These are phyloP conservation scores for Aspergillus luchuensis DNA, from an alignment of 2,329 filamentous ascomycete species.

Conservation along the genomic window DNA sequence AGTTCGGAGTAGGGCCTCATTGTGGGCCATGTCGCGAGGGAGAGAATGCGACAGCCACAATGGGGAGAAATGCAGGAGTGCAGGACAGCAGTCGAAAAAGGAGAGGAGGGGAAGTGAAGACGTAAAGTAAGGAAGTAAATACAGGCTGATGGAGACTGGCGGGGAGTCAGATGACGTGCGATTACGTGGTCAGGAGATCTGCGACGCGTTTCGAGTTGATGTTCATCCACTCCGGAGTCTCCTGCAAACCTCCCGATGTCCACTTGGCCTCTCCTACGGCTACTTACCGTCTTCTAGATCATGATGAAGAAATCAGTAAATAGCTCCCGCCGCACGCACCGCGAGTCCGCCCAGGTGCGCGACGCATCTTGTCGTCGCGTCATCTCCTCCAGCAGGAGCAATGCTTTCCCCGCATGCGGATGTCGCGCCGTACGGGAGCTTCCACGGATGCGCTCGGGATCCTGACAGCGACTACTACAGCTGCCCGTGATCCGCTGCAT, in stretches of 20 bases:
- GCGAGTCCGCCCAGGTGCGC: conserved; percentile 38
- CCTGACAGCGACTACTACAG: background rate
- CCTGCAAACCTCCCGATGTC: background rate
- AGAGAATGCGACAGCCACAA: background rate
- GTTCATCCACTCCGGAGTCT: background rate
- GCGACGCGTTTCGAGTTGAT: background rate
- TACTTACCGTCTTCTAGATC: conserved; percentile 21
- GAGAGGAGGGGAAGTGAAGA: background rate
- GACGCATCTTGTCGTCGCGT: conserved; percentile 36
- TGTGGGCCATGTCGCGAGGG: background rate
- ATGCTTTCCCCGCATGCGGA: conserved; percentile 34
- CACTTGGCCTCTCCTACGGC: background rate
- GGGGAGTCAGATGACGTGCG: conserved; percentile 9
- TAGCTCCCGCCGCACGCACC: conserved; percentile 36
- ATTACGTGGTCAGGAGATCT: conserved; percentile 7
- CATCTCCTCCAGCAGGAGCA: conserved; percentile 39
- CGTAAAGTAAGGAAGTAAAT: background rate
- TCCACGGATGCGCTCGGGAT: conserved; percentile 11
- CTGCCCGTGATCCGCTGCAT: conserved; percentile 35
- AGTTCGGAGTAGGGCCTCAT: conserved; percentile 17
- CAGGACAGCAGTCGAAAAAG: background rate
- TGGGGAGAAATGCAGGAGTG: background rate
- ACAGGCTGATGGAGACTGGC: background rate
- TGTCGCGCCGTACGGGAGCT: conserved; percentile 24
- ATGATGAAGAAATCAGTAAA: conserved; percentile 39